Evolutionary conservation across 345 rosid genomes (phyloP).

Genomic region (Bruguiera gymnorhiza): DNA sequence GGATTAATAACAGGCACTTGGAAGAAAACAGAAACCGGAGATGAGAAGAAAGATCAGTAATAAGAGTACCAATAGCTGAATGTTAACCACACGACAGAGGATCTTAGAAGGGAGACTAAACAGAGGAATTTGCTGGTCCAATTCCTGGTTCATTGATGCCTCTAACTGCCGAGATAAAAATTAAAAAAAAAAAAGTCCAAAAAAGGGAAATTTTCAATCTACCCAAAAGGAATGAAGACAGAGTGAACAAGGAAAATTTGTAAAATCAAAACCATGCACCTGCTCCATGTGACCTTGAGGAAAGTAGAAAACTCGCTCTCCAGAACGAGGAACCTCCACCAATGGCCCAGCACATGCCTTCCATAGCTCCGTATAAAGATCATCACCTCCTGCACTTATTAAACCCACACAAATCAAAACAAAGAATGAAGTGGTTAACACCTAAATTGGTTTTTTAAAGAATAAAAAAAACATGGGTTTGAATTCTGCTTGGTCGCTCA

Average conservation of each 20-base stretch:
- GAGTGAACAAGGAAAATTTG: constrained; percentile 10
- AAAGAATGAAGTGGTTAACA: not conserved
- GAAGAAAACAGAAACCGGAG: constrained; percentile 1
- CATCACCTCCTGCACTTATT: constrained; percentile 39
- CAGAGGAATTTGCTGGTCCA: constrained; percentile 63
- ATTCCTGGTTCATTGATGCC: constrained; percentile 80
- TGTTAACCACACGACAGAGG: constrained; percentile 72
- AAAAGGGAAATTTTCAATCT: not conserved
- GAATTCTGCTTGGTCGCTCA: constrained; percentile 18
- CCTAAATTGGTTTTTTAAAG: not conserved
- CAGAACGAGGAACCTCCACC: constrained; percentile 62
- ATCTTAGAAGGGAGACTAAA: constrained; percentile 73
- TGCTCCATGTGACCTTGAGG: constrained; percentile 99
- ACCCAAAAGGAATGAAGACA: constrained; percentile 14
- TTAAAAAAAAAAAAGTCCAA: constrained; percentile 10
- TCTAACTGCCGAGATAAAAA: constrained; percentile 50
- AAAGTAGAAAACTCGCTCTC: constrained; percentile 70
- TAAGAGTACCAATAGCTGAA: constrained; percentile 57
- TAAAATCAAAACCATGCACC: constrained; percentile 26
- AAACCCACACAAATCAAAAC: constrained; percentile 15
- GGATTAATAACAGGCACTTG: not conserved
- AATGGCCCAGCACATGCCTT: constrained; percentile 82
- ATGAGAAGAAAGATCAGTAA: not conserved
- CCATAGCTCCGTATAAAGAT: constrained; percentile 73
- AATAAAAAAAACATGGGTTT: not conserved